Conservation (phyloP, 2,329 filamentous ascomycete genomes). For the Metarhizium album region DNA sequence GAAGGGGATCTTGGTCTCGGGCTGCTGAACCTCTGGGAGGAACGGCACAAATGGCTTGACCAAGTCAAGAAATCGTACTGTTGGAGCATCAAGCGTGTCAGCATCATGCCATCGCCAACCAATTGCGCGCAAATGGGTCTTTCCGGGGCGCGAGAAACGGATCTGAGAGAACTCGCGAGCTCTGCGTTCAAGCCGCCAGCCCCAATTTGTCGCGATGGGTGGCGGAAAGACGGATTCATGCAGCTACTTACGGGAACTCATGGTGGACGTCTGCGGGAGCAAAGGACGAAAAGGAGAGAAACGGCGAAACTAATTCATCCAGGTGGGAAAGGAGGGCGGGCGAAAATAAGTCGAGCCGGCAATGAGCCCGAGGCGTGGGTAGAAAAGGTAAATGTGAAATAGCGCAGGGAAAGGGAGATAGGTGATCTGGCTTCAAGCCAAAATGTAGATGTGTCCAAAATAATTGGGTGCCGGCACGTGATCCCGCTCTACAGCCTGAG, state of each 20-base stretch:
- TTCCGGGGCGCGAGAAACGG: constrained; percentile 1
- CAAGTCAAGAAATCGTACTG: constrained; percentile 98
- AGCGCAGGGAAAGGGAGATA: constrained; percentile 24
- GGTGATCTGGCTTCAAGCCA: constrained; percentile 34
- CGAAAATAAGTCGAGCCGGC: constrained; percentile 25
- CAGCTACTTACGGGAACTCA: constrained; percentile 45
- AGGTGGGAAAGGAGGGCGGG: constrained; percentile 24
- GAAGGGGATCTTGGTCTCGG: constrained; percentile 97
- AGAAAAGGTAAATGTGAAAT: constrained; percentile 19
- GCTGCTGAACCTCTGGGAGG: constrained; percentile 97
- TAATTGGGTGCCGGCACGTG: constrained; percentile 24
- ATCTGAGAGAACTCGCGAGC: constrained; percentile 1
- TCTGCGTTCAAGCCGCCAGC: constrained; percentile 8
- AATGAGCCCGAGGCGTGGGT: constrained; percentile 24
- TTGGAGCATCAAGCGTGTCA: constrained; percentile 15
- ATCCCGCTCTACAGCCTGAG: constrained; percentile 11
- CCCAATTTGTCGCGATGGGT: background rate
- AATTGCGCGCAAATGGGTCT: constrained; percentile 16
- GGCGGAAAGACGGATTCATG: constrained; percentile 5
- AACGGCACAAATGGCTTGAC: constrained; percentile 99
- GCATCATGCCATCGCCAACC: constrained; percentile 13
- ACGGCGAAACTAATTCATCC: constrained; percentile 30
- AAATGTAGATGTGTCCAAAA: constrained; percentile 35
- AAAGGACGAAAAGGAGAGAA: constrained; percentile 19
- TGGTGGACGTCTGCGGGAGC: constrained; percentile 29